phyloP scores from a whole-genome alignment of 257 asterid species.

The Henckelia pumila region DNA sequence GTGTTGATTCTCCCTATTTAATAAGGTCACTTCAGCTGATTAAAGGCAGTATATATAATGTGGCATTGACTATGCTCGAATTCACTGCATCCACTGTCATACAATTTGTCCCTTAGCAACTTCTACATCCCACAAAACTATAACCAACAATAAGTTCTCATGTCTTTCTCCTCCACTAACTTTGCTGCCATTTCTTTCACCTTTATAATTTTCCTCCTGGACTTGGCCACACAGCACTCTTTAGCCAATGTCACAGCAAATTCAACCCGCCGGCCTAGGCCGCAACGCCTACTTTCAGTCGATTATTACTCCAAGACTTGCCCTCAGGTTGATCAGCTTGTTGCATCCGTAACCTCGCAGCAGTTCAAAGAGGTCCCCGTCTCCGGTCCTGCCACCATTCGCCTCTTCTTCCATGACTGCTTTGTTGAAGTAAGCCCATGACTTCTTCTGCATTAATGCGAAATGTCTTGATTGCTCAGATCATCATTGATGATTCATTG shows the following conservation, averaged over 20 bases:
- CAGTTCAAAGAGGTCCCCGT: constrained; percentile 70
- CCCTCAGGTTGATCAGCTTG: constrained; percentile 75
- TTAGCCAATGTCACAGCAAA: constrained; percentile 22
- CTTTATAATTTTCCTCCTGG: constrained; percentile 22
- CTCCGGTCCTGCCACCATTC: constrained; percentile 89
- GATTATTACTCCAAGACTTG: constrained; percentile 68
- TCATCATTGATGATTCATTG: neutral
- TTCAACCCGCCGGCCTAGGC: constrained; percentile 19
- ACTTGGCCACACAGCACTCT: constrained; percentile 23
- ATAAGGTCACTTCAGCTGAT: constrained; percentile 26
- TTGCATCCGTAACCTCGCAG: constrained; percentile 64
- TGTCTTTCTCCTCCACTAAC: constrained; percentile 35
- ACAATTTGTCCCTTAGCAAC: constrained; percentile 40
- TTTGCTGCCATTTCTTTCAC: constrained; percentile 25
- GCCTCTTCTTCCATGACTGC: constrained; percentile 98
- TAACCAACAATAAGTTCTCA: constrained; percentile 7
- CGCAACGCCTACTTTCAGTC: constrained; percentile 48
- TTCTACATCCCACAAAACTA: neutral
- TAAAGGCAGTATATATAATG: constrained; percentile 21
- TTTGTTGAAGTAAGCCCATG: constrained; percentile 53
- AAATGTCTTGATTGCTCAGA: neutral
- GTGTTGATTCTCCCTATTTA: constrained; percentile 53
- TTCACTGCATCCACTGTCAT: constrained; percentile 21
- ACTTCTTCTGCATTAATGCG: neutral
- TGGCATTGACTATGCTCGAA: neutral